Conservation (phyloP, 768 basidiomycete species). For the Ramaria rubella region DNA sequence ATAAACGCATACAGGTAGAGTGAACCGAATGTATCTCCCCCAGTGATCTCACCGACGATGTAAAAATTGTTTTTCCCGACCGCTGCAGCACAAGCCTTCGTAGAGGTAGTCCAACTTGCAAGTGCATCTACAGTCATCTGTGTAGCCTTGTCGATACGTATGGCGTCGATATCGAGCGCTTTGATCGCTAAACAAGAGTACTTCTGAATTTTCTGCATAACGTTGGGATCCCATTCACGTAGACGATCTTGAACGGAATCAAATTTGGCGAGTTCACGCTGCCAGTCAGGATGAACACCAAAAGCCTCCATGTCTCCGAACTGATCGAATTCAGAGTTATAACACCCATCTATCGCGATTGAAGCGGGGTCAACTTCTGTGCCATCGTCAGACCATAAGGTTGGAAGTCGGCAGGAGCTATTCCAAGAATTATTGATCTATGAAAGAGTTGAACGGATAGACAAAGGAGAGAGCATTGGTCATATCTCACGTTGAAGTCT, state of each 20-base stretch:
- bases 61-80: slow-evolving; percentile 83
- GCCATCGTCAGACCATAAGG: slow-evolving; percentile 77
- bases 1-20: slow-evolving; percentile 62
- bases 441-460: not conserved
- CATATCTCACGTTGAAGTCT: slow-evolving; percentile 59
- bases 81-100: slow-evolving; percentile 63
- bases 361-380: slow-evolving; percentile 48
- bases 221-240: slow-evolving; percentile 80
- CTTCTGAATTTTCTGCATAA: slow-evolving; percentile 67
- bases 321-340: slow-evolving; percentile 84
- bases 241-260: slow-evolving; percentile 95
- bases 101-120: slow-evolving; percentile 64
- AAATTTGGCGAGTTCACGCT: slow-evolving; percentile 91
- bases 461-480: slow-evolving; percentile 5
- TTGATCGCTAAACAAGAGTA: slow-evolving; percentile 86
- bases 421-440: slow-evolving; percentile 69
- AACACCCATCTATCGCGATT: slow-evolving; percentile 52
- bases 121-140: slow-evolving; percentile 84
- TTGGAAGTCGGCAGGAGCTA: slow-evolving; percentile 64
- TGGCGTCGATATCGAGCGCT: slow-evolving; percentile 86
- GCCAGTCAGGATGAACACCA: slow-evolving; percentile 91
- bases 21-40: slow-evolving; percentile 85
- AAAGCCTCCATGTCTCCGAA: slow-evolving; percentile 97
- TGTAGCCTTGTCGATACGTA: slow-evolving; percentile 93
- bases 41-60: slow-evolving; percentile 91